A percentile compares a stretch with the other conserved stretches of the same genome.
Evolutionary conservation across 2,329 filamentous ascomycete genomes (phyloP).

Genomic region (Pseudocercospora ulei): DNA sequence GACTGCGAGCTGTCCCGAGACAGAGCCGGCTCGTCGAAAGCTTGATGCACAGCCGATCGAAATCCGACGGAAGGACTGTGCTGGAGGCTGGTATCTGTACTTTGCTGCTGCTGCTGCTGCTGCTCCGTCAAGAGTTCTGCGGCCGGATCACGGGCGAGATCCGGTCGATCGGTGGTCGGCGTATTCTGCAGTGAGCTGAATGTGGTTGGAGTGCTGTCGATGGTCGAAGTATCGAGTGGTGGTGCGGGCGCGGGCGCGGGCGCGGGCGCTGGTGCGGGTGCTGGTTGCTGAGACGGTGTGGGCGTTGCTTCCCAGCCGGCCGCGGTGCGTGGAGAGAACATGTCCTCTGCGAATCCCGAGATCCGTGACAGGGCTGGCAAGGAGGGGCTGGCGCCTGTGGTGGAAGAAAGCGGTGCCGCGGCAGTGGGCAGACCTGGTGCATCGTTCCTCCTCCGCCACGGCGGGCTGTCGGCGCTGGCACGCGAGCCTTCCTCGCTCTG

Average conservation of each 20-base stretch:
- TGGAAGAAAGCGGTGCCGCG: not conserved
- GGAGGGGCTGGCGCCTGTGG: conserved; percentile 23
- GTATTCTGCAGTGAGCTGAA: conserved; percentile 21
- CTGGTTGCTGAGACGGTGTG: conserved; percentile 3
- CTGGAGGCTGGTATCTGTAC: conserved; percentile 32
- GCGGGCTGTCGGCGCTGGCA: conserved; percentile 47
- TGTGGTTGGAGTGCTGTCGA: conserved; percentile 11
- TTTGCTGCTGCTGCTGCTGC: conserved; percentile 13
- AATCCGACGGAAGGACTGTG: conserved; percentile 45
- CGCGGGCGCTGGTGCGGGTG: conserved; percentile 6
- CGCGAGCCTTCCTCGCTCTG: conserved; percentile 50
- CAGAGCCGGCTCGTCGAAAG: conserved; percentile 53
- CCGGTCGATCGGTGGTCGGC: conserved; percentile 15
- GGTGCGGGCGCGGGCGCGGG: not conserved
- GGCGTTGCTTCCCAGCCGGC: conserved; percentile 8
- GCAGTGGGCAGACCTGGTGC: conserved; percentile 2
- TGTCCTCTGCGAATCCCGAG: conserved; percentile 37
- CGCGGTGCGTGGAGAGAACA: conserved; percentile 21
- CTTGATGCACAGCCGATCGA: conserved; percentile 50
- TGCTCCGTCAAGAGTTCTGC: conserved; percentile 19
- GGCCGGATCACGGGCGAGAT: conserved; percentile 15
- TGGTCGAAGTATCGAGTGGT: not conserved
- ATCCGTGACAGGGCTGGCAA: conserved; percentile 40
- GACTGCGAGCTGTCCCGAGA: conserved; percentile 38
- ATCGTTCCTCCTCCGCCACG: conserved; percentile 24